Evolutionary conservation across 129 eudicot species (phyloP).

Genomic region (Heracleum sosnowskyi): DNA sequence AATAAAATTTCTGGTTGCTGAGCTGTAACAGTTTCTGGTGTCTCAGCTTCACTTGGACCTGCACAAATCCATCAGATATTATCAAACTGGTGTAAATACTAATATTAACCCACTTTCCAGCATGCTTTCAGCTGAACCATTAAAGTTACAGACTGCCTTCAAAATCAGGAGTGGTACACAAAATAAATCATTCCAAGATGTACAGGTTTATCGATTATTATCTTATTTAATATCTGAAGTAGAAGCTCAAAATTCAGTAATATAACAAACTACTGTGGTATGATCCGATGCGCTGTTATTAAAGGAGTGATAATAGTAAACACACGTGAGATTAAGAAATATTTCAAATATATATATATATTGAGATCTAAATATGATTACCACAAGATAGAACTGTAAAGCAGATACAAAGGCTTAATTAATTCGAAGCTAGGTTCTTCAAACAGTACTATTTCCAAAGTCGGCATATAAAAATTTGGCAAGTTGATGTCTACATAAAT

Average conservation of each 20-base stretch:
- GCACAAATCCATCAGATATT: slow-evolving; percentile 18
- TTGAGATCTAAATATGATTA: neutral
- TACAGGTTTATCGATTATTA: neutral
- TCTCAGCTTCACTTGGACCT: slow-evolving; percentile 25
- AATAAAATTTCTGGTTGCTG: slow-evolving; percentile 17
- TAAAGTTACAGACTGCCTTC: neutral
- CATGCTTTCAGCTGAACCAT: neutral
- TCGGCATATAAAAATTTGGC: neutral
- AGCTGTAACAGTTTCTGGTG: slow-evolving; percentile 22
- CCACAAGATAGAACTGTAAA: neutral
- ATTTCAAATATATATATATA: too few species aligned
- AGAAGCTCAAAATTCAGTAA: neutral
- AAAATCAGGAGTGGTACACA: neutral
- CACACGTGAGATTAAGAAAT: too few species aligned
- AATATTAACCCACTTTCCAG: neutral
- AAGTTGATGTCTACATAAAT: neutral
- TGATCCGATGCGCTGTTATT: neutral
- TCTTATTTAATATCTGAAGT: neutral
- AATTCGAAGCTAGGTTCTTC: neutral
- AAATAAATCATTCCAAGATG: neutral
- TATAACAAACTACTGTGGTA: neutral
- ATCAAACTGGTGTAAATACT: neutral
- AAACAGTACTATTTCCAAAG: neutral
- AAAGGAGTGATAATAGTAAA: neutral
- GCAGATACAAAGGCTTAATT: neutral